Percentiles rank a stretch among this genome's conserved stretches.
Conservation (phyloP, 352 stramenopile species). For the Phytophthora cryptogea region DNA sequence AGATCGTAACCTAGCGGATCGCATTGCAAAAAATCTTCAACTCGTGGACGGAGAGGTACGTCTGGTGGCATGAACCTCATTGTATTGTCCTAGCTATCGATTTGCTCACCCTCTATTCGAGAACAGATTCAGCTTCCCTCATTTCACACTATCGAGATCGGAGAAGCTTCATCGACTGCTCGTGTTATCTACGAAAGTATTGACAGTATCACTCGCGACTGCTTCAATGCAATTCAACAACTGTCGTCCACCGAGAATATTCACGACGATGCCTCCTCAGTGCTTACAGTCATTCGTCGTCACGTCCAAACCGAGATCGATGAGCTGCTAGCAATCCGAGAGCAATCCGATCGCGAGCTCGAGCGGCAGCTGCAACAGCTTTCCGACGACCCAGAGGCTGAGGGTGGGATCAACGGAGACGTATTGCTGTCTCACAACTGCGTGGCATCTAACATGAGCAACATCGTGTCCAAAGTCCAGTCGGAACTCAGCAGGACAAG, state of each 20-base stretch:
- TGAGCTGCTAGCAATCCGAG: slow-evolving; percentile 31
- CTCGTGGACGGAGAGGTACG: slow-evolving; percentile 27
- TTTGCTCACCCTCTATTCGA: background rate
- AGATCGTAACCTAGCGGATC: slow-evolving; percentile 4
- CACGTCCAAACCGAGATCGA: slow-evolving; percentile 27
- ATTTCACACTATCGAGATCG: slow-evolving; percentile 1
- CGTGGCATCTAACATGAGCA: slow-evolving; percentile 19
- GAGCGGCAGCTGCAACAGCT: slow-evolving; percentile 24
- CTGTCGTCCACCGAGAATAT: slow-evolving; percentile 1
- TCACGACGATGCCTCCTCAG: slow-evolving; percentile 1
- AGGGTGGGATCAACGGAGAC: slow-evolving; percentile 9
- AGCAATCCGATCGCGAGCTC: slow-evolving; percentile 28
- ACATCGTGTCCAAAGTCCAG: slow-evolving; percentile 27
- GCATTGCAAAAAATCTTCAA: slow-evolving; percentile 19
- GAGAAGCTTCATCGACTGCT: slow-evolving; percentile 3
- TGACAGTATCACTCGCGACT: slow-evolving; percentile 19
- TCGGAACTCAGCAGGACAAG: slow-evolving; percentile 22
- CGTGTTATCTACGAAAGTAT: slow-evolving; percentile 31
- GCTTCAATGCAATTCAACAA: slow-evolving; percentile 20
- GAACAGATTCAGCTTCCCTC: slow-evolving; percentile 28
- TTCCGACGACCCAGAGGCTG: slow-evolving; percentile 19
- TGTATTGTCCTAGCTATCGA: background rate
- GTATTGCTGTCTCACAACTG: slow-evolving; percentile 39
- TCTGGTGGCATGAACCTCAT: background rate
- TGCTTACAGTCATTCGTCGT: slow-evolving; percentile 16